Base-by-base conservation (phyloP, 2,329 filamentous ascomycete genomes). In the Colletotrichum phormii region DNA sequence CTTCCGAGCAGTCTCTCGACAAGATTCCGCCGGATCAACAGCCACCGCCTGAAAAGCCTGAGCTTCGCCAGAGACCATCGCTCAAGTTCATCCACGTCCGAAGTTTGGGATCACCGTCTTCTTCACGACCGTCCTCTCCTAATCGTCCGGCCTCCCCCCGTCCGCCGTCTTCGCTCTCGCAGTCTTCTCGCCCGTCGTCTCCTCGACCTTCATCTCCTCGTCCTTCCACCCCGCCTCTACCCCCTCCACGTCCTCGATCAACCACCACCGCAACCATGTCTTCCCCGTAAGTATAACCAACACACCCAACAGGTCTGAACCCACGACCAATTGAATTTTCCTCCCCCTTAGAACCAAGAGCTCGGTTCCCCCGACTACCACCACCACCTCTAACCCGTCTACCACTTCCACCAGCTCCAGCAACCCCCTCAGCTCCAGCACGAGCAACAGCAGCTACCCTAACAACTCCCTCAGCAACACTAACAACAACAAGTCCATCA, bases 1-100 rank as follows among this genome's bases (percentile, higher is more conserved):
- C 42, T 49, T 49, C 42, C 42, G 42, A 49, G 18, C 18, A 49
- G 18, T 49, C 42, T 49, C 42, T 57, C 35, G 33, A 49, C 53
- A 51, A 66, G 24, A 35, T 33, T 58, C 26, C 53, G 29, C 29
- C 53, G 53, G 31, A 31, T 24, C 57, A 42, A 7, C 51, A 55
- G 42, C 31, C 33, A 53, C 35, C 33, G 26, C 35, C 77, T 29
- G 7, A 33, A 70, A 51, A 9, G 22, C 53, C 37, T 9, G 60
- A 85, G 84, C 33, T 85, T 82, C 75, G 79, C 86, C 60, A 81
- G 85, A 51, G 82, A 85, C 67, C 84, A 84, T 13, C 82, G 89
- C 57, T 80, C 82, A 29, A 78, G 83, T 5, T 84, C 86, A 60
- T 83, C 82, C 24, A 89, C 88, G 77, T 87, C 88, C 71, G 85